Base-by-base conservation (phyloP, 352 stramenopile genomes). In the Globisporangium middletonii region DNA sequence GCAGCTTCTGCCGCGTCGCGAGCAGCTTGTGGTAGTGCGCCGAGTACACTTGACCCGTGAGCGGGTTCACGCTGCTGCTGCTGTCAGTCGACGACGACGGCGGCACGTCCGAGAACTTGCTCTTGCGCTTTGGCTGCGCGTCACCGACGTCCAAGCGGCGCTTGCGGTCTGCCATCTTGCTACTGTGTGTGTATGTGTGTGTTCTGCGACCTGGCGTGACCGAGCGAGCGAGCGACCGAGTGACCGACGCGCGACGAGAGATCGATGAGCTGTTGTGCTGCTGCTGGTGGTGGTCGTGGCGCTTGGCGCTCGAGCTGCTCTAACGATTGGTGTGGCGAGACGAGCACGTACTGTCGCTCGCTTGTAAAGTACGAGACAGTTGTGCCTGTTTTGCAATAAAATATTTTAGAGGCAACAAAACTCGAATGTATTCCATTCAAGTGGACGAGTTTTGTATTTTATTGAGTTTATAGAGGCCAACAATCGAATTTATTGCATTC, bases 1-100 rank as follows among this genome's bases (percentile, higher is more conserved):
- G 98, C 46, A 99, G 84, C 67, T 97, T 97, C 66, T 98, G 97
- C 35, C 98, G 79, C 30, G 86, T 81, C 50, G 84, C 83, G 50
- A 98, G 72, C 57, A 99, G 86, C 52, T 92, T 83, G 48, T 91
- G 76, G 70, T 99, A 99, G 23, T 83, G 83, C 4, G 75, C 56
- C 9, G 90, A 97, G 76, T 97, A 99, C 3, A 83, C 68, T 19
- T 57, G 49, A 26, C 79, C 77, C 4, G 92, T 99, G 60, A 97
- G 88, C 11, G 95, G 94, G 73, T 99, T 99, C n/a, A 86, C 45
- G 38, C 26, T 33, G 33, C 27, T 30, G 23, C 33, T 26, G 18
- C 23, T 18, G 28, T 48, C 43, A 18, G 15, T 41, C 8, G 59
- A 44, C 26, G 53, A 26, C 5, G 62, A 23, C 0, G 77, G 74